These are phyloP conservation scores for Talaromyces sp. DNA, from an alignment of 2,329 filamentous ascomycete species.

Conservation along the genomic window DNA sequence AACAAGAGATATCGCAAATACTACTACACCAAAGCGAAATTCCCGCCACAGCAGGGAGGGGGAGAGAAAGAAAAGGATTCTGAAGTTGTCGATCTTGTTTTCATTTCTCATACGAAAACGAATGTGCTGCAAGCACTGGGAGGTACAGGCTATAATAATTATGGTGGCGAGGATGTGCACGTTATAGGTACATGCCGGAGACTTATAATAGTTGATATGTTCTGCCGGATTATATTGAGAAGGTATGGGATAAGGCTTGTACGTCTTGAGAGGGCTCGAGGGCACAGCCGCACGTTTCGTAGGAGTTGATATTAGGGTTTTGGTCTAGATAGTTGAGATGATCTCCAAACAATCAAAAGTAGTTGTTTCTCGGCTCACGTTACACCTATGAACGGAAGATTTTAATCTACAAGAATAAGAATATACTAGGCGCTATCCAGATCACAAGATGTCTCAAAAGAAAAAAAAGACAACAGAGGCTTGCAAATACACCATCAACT, in stretches of 20 bases:
- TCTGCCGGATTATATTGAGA: neutral
- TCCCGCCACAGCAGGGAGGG: neutral
- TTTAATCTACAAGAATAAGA: slow-evolving; percentile 19
- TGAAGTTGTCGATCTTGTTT: neutral
- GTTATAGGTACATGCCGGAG: neutral
- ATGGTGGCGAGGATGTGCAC: neutral
- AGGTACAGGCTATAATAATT: neutral
- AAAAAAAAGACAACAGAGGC: neutral
- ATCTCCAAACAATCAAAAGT: neutral
- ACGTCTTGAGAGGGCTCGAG: neutral
- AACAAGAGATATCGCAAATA: neutral
- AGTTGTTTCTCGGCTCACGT: slow-evolving; percentile 41
- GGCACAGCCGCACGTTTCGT: neutral
- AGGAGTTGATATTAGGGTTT: neutral
- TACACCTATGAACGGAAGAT: neutral
- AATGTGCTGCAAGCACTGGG: neutral
- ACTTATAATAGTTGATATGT: neutral
- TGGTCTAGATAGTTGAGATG: neutral
- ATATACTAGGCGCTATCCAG: slow-evolving; percentile 9
- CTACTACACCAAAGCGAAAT: neutral
- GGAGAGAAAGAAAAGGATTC: neutral
- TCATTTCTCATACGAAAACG: neutral
- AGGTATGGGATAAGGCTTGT: neutral
- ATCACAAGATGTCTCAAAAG: slow-evolving; percentile 1
- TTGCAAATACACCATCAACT: neutral